Conservation (phyloP, 306 rosid genomes). For the Trifolium subterraneum region DNA sequence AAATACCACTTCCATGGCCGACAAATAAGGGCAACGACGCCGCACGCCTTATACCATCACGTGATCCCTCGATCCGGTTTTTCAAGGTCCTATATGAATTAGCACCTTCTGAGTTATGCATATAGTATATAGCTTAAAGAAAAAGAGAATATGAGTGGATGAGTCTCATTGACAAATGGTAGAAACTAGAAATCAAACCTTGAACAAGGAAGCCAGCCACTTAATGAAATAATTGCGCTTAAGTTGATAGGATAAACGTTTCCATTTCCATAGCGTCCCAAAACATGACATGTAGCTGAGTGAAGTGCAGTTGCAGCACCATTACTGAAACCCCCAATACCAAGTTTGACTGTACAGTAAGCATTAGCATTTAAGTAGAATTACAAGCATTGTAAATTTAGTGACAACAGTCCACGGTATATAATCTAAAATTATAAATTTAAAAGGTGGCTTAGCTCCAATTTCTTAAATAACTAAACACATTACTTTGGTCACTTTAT, state of each 20-base stretch:
- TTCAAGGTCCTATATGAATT: constrained; percentile 62
- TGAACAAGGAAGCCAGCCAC: constrained; percentile 99
- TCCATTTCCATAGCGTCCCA: constrained; percentile 83
- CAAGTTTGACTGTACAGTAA: constrained; percentile 76
- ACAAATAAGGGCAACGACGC: constrained; percentile 76
- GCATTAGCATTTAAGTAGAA: constrained; percentile 32
- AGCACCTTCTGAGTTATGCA: constrained; percentile 31
- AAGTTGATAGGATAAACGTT: constrained; percentile 76
- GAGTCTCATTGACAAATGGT: constrained; percentile 31
- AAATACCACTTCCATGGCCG: constrained; percentile 87
- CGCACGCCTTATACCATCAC: constrained; percentile 79
- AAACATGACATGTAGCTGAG: constrained; percentile 77
- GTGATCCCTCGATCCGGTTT: constrained; percentile 64
- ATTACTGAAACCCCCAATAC: constrained; percentile 94
- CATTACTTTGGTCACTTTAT: constrained; percentile 18
- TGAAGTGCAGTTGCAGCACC: constrained; percentile 98
- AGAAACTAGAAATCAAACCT: constrained; percentile 62
- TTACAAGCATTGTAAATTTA: constrained; percentile 34
- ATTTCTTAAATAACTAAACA: constrained; percentile 1
- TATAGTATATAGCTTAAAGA: constrained; percentile 20
- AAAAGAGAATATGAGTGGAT: constrained; percentile 30
- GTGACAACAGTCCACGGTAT: constrained; percentile 12
- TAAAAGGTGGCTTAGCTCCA: constrained; percentile 15
- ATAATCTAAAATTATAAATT: not conserved
- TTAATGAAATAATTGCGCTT: constrained; percentile 77